Conservation (phyloP, 75 land plant species). For the Selaginella tamariscina region DNA sequence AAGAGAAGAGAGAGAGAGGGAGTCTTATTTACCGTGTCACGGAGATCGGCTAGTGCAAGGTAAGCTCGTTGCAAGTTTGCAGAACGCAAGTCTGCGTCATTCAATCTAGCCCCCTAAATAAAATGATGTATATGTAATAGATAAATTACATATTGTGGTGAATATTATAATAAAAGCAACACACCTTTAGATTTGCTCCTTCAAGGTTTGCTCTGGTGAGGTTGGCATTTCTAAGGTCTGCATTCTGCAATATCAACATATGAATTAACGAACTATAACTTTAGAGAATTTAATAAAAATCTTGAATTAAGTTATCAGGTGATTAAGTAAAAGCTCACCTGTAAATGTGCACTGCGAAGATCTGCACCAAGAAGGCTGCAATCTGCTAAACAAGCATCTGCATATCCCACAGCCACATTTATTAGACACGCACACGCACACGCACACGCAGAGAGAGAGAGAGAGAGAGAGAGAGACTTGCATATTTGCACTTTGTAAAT, state of each 20-base stretch:
- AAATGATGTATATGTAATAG: too few species aligned
- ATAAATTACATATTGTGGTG: neutral
- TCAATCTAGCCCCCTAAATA: conserved; percentile 56
- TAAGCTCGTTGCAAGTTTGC: conserved; percentile 89
- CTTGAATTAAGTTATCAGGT: neutral
- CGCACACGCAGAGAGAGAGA: neutral
- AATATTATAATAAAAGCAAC: neutral
- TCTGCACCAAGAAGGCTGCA: conserved; percentile 77
- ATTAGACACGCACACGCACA: too few species aligned
- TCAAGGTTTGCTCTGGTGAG: conserved; percentile 75
- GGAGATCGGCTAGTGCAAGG: conserved; percentile 57
- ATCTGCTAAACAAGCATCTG: conserved; percentile 59
- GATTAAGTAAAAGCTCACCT: conserved; percentile 30
- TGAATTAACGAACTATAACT: too few species aligned
- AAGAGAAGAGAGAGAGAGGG: neutral
- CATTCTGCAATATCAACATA: conserved; percentile 37
- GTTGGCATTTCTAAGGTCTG: conserved; percentile 87
- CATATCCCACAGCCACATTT: conserved; percentile 11
- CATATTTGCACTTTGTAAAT: conserved; percentile 83
- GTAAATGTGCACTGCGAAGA: conserved; percentile 78
- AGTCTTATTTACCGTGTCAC: conserved; percentile 38
- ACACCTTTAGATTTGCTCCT: conserved; percentile 86
- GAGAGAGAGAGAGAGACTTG: conserved; percentile 30
- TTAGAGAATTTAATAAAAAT: neutral
- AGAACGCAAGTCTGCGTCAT: conserved; percentile 47